Base-by-base conservation (phyloP, 192 early-diverging fungal species). In the Coemansia asiatica region DNA sequence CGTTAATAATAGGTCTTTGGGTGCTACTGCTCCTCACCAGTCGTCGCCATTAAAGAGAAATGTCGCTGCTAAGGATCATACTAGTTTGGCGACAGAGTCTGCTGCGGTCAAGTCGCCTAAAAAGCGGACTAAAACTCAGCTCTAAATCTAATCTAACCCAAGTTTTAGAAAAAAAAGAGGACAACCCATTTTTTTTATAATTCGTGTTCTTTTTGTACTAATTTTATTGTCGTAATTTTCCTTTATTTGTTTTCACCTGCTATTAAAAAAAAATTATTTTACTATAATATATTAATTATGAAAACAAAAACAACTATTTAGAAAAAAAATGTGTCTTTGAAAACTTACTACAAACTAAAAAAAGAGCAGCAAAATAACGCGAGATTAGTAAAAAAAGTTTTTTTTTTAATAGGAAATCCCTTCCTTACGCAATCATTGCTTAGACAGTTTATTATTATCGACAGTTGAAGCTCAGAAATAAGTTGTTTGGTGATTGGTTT, bases 11-110 rank as follows among this genome's bases (percentile, higher is more conserved):
- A 44, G 40, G 13, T 44, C 40, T 40, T 38, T 23, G 36, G 59
- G 61, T 22, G 6, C 60, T 29, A 57, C 47, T 47, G 71, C 70
- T n/a, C 75, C 72, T 7, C 65, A 71, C 28, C 81, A 78, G 72
- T 68, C 81, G 16, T 83, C 81, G 35, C 81, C 81, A 9, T 61
- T 83, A 18, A 83, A 56, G 54, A 16, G 54, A 16, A 56, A 56
- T 7, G 28, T 56, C 12, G 9, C 54, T 9, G 9, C 54, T 0
- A 56, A 56, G 27, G 54, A 56, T 21, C 12, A 26, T 2, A 29
- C 54, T 7, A 29, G 27, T 4, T 18, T 56, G 13, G 28, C 54
- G 26, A 10, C 28, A 26, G 54, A 56, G 12, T 56, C 54, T 2
- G 7, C 27, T 2, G 54, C 28, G 28, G 27, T 29, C 18, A 56